Base-by-base conservation (phyloP, 371 early-diverging fungal species). In the Syncephalastrum racemosum region DNA sequence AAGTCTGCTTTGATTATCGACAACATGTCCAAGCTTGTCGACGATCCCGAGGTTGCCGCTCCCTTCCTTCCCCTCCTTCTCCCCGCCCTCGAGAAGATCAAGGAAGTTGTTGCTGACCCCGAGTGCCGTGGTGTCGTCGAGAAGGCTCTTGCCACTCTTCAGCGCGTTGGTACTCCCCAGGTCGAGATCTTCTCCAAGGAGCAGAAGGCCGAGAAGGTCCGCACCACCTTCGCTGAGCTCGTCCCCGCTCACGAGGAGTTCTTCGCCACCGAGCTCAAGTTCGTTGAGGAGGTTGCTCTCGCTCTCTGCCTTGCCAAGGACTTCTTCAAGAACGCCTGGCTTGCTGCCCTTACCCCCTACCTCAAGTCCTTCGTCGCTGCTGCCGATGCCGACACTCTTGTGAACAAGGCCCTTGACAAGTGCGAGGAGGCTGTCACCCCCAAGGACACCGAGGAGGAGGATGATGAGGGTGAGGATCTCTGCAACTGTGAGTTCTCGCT, bases 11-110 rank as follows among this genome's bases (percentile, higher is more conserved):
- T 92, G 70, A 92, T 92, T 62, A 88, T 92, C 49, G 89, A 89
- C 66, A 92, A 92, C 78, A 84, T 92, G 84, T 91, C 85, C 71
- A 90, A 90, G 76, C 81, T 92, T 25, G 90, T 91, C 47, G 79
- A 85, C 56, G 83, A 89, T 65, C 91, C 92, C 42, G 80, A 79
- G 36, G 86, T 88, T 42, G 91, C 90, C 48, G 86, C 83, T 27
- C 91, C 85, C 63, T 92, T 92, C 81, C 67, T 92, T 69, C 91
- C 91, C 51, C 70, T 84, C 52, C 70, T 92, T 31, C 66, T 92
- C 48, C 92, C 92, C 15, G 89, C 85, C 56, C 77, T 92, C 41
- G 86, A 89, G 55, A 77, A 83, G 46, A 81, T 89, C 56, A 82
- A 87, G 52, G 92, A 92, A 8, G 79, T 82, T 18, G 88, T 83